Percentiles rank a stretch among this genome's conserved stretches.
phyloP scores from a whole-genome alignment of 257 asterid genomes.

The Verbascum thapsus region DNA sequence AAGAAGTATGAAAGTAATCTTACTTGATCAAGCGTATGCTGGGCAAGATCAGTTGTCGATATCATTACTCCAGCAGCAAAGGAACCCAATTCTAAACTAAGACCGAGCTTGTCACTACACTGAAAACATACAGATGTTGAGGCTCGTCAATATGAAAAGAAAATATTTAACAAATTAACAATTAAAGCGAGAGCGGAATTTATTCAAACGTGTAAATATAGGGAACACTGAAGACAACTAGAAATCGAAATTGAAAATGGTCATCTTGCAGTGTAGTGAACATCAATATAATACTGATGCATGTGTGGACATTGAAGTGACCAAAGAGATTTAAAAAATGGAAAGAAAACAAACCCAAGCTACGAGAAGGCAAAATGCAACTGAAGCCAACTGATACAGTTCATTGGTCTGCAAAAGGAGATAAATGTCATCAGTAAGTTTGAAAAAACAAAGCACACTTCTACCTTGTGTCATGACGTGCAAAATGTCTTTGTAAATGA shows the following conservation, averaged over 20 bases:
- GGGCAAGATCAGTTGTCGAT: constrained; percentile 95
- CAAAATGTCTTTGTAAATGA: constrained; percentile 17
- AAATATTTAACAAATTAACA: neutral
- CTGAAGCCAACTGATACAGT: constrained; percentile 93
- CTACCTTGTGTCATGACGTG: constrained; percentile 11
- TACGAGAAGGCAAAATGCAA: constrained; percentile 95
- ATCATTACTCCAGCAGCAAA: constrained; percentile 99
- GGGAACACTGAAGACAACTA: neutral
- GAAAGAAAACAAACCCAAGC: constrained; percentile 86
- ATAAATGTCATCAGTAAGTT: constrained; percentile 27
- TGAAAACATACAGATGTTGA: constrained; percentile 49
- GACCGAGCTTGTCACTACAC: constrained; percentile 99
- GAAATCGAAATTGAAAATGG: constrained; percentile 6
- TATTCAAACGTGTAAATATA: constrained; percentile 7
- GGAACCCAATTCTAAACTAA: constrained; percentile 97
- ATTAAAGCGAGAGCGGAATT: constrained; percentile 6
- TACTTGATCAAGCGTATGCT: constrained; percentile 97
- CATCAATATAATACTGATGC: neutral
- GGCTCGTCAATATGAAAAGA: constrained; percentile 1
- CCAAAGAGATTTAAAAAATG: constrained; percentile 6
- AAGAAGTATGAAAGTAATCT: constrained; percentile 19
- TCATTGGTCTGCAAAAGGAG: constrained; percentile 83
- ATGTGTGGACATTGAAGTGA: neutral
- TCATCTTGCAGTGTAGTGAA: constrained; percentile 4
- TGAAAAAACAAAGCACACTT: constrained; percentile 23